Percentiles rank a stretch among this genome's conserved stretches.
These are phyloP conservation scores for Glebionis coronaria DNA, from an alignment of 129 eudicot species.

Conservation along the genomic window DNA sequence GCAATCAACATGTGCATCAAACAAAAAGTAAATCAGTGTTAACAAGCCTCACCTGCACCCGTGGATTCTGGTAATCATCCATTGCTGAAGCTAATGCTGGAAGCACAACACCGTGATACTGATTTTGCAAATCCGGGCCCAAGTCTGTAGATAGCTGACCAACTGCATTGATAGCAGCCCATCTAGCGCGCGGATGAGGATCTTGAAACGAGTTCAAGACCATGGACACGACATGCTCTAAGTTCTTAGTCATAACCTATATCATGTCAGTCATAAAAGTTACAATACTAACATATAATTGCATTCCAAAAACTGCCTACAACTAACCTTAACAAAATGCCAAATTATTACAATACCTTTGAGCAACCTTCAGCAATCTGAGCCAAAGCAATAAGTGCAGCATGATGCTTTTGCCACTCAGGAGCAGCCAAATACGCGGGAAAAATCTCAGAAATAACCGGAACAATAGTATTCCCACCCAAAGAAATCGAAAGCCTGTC, in stretches of 20 bases:
- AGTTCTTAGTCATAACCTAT: conserved; percentile 81
- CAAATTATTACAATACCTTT: conserved; percentile 36
- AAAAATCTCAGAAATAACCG: too few species aligned
- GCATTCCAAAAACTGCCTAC: neutral
- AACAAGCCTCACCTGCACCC: conserved; percentile 75
- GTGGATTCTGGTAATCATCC: conserved; percentile 89
- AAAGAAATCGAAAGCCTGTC: too few species aligned
- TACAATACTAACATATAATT: neutral
- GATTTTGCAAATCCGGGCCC: conserved; percentile 90
- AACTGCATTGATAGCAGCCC: conserved; percentile 98
- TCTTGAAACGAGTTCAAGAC: conserved; percentile 86
- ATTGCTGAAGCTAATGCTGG: conserved; percentile 85
- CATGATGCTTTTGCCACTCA: too few species aligned
- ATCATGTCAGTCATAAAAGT: neutral
- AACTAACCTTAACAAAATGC: neutral
- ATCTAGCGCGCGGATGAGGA: conserved; percentile 93
- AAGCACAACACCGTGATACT: conserved; percentile 75
- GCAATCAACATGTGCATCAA: conserved; percentile 7
- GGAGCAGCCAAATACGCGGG: too few species aligned
- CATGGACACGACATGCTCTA: conserved; percentile 92
- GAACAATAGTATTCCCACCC: too few species aligned
- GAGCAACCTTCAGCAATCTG: conserved; percentile 82
- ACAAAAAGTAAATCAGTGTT: neutral
- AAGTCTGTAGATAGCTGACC: conserved; percentile 94
- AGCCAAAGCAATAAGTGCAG: conserved; percentile 47